Conservation (phyloP, 192 early-diverging fungal species). For the Coemansia asiatica region DNA sequence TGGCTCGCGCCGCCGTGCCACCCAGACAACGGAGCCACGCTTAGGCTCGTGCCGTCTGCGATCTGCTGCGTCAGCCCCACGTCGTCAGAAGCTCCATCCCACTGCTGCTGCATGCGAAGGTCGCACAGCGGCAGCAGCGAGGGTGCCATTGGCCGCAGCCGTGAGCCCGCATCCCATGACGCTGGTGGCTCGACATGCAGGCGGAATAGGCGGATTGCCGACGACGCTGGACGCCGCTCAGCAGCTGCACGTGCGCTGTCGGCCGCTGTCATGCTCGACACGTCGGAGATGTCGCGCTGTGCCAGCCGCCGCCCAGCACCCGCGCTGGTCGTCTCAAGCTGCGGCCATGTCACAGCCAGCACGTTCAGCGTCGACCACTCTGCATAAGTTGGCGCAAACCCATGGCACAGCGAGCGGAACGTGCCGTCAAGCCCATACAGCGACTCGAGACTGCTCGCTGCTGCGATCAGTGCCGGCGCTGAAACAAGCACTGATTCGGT, state of each 20-base stretch:
- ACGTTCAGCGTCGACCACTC: constrained; percentile 56
- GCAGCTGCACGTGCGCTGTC: constrained; percentile 37
- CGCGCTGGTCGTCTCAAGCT: constrained; percentile 31
- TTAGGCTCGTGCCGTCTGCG: constrained; percentile 7
- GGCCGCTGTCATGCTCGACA: constrained; percentile 33
- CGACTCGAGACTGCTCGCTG: constrained; percentile 33
- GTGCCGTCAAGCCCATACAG: constrained; percentile 35
- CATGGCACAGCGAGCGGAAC: constrained; percentile 48
- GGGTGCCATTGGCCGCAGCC: constrained; percentile 32
- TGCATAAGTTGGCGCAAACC: constrained; percentile 40
- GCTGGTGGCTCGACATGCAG: constrained; percentile 46
- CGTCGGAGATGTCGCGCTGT: constrained; percentile 44
- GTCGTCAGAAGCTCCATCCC: constrained; percentile 21
- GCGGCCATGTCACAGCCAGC: constrained; percentile 51
- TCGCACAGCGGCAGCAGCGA: constrained; percentile 52
- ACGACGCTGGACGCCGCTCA: constrained; percentile 38
- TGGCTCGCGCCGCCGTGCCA: constrained; percentile 49
- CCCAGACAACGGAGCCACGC: constrained; percentile 47
- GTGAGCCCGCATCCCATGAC: constrained; percentile 30
- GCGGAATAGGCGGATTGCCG: constrained; percentile 47
- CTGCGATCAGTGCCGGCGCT: constrained; percentile 26
- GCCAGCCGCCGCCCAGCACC: constrained; percentile 34
- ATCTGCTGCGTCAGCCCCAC: neutral
- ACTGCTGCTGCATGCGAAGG: constrained; percentile 51
- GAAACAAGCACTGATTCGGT: constrained; percentile 39